Conservation (phyloP, 2,329 filamentous ascomycete species). For the Neodidymelliopsis sp. region DNA sequence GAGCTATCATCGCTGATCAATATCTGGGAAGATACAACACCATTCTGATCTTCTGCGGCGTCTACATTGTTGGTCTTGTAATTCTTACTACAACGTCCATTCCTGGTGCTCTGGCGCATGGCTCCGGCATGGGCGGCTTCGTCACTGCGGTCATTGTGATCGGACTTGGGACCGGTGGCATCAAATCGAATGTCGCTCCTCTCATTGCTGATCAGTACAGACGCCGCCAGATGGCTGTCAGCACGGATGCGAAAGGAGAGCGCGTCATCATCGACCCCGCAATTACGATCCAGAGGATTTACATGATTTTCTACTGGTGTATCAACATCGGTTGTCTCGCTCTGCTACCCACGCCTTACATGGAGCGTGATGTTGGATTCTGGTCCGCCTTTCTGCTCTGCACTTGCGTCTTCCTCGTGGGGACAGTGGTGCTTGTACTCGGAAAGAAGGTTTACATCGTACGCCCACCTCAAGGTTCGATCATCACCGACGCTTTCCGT, state of each 20-base stretch:
- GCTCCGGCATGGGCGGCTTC: conserved; percentile 15
- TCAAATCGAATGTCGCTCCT: conserved; percentile 20
- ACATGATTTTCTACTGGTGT: conserved; percentile 20
- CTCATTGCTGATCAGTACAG: conserved; percentile 22
- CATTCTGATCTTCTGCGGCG: conserved; percentile 1
- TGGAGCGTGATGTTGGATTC: conserved; percentile 15
- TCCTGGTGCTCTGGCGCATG: conserved; percentile 6
- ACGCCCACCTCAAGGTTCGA: conserved; percentile 18
- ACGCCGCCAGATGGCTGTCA: background rate
- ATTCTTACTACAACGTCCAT: conserved; percentile 16
- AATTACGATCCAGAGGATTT: conserved; percentile 15
- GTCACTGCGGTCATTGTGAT: conserved; percentile 15
- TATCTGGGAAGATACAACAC: conserved; percentile 20
- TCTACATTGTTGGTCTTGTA: conserved; percentile 20
- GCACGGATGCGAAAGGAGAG: conserved; percentile 11
- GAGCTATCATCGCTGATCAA: conserved; percentile 22
- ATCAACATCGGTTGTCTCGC: conserved; percentile 15
- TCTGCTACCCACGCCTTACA: conserved; percentile 17
- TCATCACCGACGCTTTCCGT: conserved; percentile 13
- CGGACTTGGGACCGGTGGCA: conserved; percentile 20
- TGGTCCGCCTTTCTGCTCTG: conserved; percentile 15
- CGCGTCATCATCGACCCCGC: conserved; percentile 19
- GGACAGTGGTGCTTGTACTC: background rate
- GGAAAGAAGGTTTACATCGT: conserved; percentile 12
- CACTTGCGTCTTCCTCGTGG: conserved; percentile 5